phyloP scores from a whole-genome alignment of 345 rosid species.

The Melaleuca alternifolia region DNA sequence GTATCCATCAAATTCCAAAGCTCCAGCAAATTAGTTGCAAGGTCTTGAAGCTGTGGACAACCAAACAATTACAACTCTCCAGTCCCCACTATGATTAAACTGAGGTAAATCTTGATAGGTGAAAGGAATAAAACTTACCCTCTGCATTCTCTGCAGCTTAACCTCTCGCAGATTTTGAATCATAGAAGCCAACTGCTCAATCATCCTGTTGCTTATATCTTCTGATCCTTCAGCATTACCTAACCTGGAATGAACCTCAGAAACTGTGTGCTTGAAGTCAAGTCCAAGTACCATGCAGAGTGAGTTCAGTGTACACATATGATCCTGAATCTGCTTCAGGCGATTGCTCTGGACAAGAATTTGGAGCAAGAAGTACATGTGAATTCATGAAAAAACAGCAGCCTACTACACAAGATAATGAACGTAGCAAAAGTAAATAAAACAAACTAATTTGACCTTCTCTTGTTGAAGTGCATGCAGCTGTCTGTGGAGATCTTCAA shows the following conservation, averaged over 20 bases:
- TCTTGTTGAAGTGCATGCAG: conserved; percentile 61
- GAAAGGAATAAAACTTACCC: conserved; percentile 24
- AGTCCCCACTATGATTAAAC: background rate
- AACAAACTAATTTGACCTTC: conserved; percentile 34
- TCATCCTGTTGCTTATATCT: conserved; percentile 48
- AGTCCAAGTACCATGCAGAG: conserved; percentile 71
- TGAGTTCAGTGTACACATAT: conserved; percentile 28
- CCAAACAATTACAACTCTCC: background rate
- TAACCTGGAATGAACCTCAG: conserved; percentile 47
- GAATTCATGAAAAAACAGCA: background rate
- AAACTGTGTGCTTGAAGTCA: conserved; percentile 48
- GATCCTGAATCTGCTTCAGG: conserved; percentile 50
- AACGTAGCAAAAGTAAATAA: background rate
- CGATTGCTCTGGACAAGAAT: conserved; percentile 45
- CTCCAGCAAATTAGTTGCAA: conserved; percentile 81
- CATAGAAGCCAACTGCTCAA: conserved; percentile 33
- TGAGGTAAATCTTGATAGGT: background rate
- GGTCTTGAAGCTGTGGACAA: conserved; percentile 80
- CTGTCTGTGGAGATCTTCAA: conserved; percentile 60
- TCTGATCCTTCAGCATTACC: conserved; percentile 36
- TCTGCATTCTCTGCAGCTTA: conserved; percentile 83
- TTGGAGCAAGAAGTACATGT: background rate
- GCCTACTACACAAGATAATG: background rate
- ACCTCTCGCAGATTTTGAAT: conserved; percentile 48
- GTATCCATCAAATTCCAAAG: conserved; percentile 99